Base-by-base conservation (phyloP, 352 stramenopile genomes). In the Pythium grandisporangium region DNA sequence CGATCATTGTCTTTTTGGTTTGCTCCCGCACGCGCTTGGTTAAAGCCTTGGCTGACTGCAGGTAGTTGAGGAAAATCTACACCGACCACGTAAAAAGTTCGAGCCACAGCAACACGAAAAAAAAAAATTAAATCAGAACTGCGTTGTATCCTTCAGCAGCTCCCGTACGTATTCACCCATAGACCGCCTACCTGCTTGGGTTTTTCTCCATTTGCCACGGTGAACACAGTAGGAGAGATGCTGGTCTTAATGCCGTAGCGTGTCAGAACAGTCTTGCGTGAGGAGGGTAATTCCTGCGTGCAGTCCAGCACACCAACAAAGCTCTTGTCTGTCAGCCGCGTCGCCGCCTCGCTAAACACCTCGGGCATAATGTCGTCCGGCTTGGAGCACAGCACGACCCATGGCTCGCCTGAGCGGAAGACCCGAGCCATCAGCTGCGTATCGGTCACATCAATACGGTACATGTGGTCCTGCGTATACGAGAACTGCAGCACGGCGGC, bases 341-440 rank as follows among this genome's bases (percentile, higher is more conserved):
- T 50, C 37, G 76, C 56, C 35, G 72, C 67, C 38, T 90, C 73
- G 34, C 70, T 66, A 39, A 87, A 90, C 2, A 81, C 68, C 16
- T 84, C 73, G 1, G 79, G 76, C 20, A 93, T 50, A 7, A 81
- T 58, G 23, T 84, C 71, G 30, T 93, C 69, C 3, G 71, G 65
- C 12, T 70, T 65, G 11, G 63, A 58, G 50, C 79, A 93, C 8
- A 93, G 58, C 52, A 93, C 76, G 20, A 86, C 57, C 76, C 79
- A 93, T 6, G 79, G 77, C 51, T 93, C 79, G 2, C 77, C 77
- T 0, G 76, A 90, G 51, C 59, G 68, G 47, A 93, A 88, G 14
- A 93, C 79, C 33, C 74, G 76, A 33, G 65, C 48, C 45, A 88
- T 62, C 29, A 86, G 54, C 35, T 21, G 42, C 23, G 52, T 33